Evolutionary conservation across 495 filamentous ascomycete species (phyloP).

Genomic region (Penicillium cataractarum): DNA sequence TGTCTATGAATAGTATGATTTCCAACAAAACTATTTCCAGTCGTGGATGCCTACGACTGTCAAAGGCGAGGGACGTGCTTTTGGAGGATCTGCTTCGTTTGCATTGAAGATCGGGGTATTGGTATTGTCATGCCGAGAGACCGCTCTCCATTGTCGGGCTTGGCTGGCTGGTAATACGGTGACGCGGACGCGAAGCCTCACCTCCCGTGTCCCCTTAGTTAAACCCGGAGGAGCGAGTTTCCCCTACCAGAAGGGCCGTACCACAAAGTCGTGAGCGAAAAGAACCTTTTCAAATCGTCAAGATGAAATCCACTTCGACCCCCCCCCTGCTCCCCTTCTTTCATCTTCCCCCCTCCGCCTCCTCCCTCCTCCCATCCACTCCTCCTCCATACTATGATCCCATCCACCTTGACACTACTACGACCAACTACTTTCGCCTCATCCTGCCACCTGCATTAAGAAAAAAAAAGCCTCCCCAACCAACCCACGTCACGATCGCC

Average conservation of each 20-base stretch:
- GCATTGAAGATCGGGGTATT: background rate
- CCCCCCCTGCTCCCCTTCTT: slow-evolving; percentile 32
- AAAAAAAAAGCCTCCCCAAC: slow-evolving; percentile 13
- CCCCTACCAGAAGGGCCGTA: slow-evolving; percentile 8
- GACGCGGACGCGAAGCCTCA: slow-evolving; percentile 1
- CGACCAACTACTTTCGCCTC: slow-evolving; percentile 23
- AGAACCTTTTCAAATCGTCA: slow-evolving; percentile 15
- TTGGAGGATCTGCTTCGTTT: slow-evolving; percentile 2
- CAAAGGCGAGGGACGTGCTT: slow-evolving; percentile 1
- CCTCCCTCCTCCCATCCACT: slow-evolving; percentile 21
- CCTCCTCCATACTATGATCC: slow-evolving; percentile 4
- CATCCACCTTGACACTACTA: slow-evolving; percentile 1
- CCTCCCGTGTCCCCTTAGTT: background rate
- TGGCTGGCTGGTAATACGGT: background rate
- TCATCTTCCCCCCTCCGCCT: slow-evolving; percentile 22
- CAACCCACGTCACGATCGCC: slow-evolving; percentile 32
- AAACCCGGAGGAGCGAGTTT: slow-evolving; percentile 8
- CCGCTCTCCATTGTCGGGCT: background rate
- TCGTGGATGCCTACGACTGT: background rate
- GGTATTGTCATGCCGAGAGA: background rate
- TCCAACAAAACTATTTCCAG: background rate
- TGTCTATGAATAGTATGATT: background rate
- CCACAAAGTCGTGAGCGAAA: slow-evolving; percentile 12
- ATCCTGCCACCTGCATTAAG: slow-evolving; percentile 9
- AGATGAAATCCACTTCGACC: slow-evolving; percentile 32